These are phyloP conservation scores for Euphrasia confusa DNA, from an alignment of 257 asterid species.

Conservation along the genomic window DNA sequence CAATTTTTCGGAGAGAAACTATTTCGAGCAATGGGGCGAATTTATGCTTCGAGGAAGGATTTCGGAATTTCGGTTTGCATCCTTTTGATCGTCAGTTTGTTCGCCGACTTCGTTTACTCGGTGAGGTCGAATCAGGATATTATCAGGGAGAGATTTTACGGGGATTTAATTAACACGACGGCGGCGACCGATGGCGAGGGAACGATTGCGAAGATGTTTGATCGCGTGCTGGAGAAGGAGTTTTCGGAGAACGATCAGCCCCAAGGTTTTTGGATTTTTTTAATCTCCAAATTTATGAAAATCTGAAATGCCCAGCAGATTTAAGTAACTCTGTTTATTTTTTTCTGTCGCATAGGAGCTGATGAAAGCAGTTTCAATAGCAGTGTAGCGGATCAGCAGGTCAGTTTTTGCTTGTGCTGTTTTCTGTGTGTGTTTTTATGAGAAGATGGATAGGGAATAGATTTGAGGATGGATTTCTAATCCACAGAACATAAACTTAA, in stretches of 20 bases:
- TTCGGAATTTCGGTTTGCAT: slow-evolving; percentile 28
- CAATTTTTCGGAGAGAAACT: too few species aligned
- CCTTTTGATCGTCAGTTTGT: slow-evolving; percentile 24
- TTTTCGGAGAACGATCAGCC: slow-evolving; percentile 88
- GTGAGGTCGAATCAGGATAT: slow-evolving; percentile 70
- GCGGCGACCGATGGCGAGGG: slow-evolving; percentile 57
- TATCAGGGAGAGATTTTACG: slow-evolving; percentile 71
- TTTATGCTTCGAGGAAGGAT: slow-evolving; percentile 22
- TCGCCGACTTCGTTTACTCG: slow-evolving; percentile 32
- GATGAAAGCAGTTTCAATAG: slow-evolving; percentile 83
- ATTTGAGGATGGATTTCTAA: background rate
- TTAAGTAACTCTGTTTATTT: slow-evolving; percentile 8
- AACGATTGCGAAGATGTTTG: slow-evolving; percentile 86
- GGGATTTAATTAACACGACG: slow-evolving; percentile 69
- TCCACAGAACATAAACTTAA: background rate
- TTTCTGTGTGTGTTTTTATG: background rate
- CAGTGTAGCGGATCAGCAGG: slow-evolving; percentile 89
- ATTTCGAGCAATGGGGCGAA: slow-evolving; percentile 29
- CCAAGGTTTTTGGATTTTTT: slow-evolving; percentile 50
- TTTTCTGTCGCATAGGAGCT: slow-evolving; percentile 45
- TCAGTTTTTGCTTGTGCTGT: slow-evolving; percentile 22
- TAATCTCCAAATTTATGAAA: background rate
- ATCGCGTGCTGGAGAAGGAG: slow-evolving; percentile 89
- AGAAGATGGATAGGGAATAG: background rate
- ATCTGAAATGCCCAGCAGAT: slow-evolving; percentile 7